Evolutionary conservation across 2,329 filamentous ascomycete genomes (phyloP).

Genomic region (Ceratocystis cubensis): DNA sequence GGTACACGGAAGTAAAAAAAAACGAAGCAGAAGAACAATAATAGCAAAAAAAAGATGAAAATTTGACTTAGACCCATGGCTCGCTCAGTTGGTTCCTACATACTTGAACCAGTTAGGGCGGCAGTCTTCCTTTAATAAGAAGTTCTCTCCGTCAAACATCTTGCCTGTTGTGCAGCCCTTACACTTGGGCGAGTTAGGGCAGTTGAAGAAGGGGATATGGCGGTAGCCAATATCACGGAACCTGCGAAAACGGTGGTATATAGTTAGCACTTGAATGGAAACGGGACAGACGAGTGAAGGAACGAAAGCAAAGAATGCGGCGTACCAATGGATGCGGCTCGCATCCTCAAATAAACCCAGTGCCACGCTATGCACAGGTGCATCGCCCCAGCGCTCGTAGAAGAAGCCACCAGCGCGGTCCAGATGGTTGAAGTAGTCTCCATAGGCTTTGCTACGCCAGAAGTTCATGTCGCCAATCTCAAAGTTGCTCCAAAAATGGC

Average conservation of each 20-base stretch:
- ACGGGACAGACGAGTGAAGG: not conserved
- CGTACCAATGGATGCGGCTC: constrained; percentile 83
- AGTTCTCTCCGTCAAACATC: constrained; percentile 79
- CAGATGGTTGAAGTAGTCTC: constrained; percentile 92
- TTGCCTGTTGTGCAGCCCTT: constrained; percentile 73
- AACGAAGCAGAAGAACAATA: not conserved
- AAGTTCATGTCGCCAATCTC: constrained; percentile 90
- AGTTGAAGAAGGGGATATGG: constrained; percentile 97
- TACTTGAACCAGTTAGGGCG: constrained; percentile 96
- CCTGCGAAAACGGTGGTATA: constrained; percentile 38
- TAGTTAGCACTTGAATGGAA: constrained; percentile 18
- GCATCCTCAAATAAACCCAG: constrained; percentile 84
- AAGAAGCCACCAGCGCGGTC: constrained; percentile 94
- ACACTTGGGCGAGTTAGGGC: constrained; percentile 91
- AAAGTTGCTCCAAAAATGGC: constrained; percentile 99
- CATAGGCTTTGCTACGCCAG: constrained; percentile 80
- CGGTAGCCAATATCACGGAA: constrained; percentile 99
- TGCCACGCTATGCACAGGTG: constrained; percentile 89
- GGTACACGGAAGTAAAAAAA: not conserved
- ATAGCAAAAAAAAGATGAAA: constrained; percentile 4
- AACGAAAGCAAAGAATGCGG: not conserved
- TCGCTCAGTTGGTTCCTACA: constrained; percentile 57
- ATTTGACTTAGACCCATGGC: not conserved
- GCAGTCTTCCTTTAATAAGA: constrained; percentile 82
- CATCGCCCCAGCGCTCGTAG: constrained; percentile 97